Evolutionary conservation across 2,329 filamentous ascomycete species (phyloP).

Genomic region (Albifimbria verrucaria): DNA sequence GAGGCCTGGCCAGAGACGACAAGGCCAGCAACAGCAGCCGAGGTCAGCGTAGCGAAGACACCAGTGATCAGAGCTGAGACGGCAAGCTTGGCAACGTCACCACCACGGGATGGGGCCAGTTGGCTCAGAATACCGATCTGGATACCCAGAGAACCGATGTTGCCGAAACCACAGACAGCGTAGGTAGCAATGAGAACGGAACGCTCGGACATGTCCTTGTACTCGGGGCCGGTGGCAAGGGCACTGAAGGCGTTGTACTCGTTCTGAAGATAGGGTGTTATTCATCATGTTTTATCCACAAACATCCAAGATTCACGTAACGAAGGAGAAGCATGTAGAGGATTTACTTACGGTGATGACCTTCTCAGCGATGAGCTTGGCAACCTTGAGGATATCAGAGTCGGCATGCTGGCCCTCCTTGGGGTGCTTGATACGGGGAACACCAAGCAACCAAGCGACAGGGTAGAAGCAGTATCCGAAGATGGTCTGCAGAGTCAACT

Average conservation of each 20-base stretch:
- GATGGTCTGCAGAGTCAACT: conserved; percentile 70
- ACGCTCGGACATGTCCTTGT: conserved; percentile 50
- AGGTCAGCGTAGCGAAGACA: conserved; percentile 74
- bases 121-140: conserved; percentile 87
- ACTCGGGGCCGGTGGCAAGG: conserved; percentile 53
- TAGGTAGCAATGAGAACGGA: conserved; percentile 75
- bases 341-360: conserved; percentile 60
- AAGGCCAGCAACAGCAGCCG: conserved; percentile 74
- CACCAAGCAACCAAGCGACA: conserved; percentile 76
- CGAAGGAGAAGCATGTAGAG: not conserved
- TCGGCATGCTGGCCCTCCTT: conserved; percentile 38
- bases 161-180: conserved; percentile 78
- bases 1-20: conserved; percentile 59
- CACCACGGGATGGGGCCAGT: conserved; percentile 69
- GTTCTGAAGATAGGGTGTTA: conserved; percentile 44
- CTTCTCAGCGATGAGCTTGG: conserved; percentile 78
- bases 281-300: not conserved
- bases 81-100: conserved; percentile 73
- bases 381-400: conserved; percentile 60
- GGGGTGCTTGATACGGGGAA: conserved; percentile 44
- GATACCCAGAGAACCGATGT: conserved; percentile 82
- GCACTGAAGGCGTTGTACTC: conserved; percentile 71
- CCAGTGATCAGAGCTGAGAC: conserved; percentile 75
- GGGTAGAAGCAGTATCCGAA: conserved; percentile 77
- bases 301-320: not conserved